These are phyloP conservation scores for Colletotrichum higginsianum DNA, from an alignment of 2,329 filamentous ascomycete genomes.

Conservation along the genomic window DNA sequence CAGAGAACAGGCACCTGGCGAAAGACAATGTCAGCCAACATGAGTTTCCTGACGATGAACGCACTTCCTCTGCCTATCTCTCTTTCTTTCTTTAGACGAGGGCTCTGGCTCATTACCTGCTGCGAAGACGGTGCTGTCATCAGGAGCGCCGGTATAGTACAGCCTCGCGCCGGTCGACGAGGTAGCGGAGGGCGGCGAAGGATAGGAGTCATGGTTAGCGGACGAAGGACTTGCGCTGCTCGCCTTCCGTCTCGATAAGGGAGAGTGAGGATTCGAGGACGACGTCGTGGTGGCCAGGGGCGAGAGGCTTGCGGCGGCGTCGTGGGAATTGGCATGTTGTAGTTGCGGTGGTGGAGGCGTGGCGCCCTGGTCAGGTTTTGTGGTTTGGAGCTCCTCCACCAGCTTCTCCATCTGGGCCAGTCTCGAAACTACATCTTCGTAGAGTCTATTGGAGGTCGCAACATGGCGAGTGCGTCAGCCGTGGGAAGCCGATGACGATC, in stretches of 20 bases:
- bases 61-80: too few relatives aligned
- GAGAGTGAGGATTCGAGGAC: constrained; percentile 45
- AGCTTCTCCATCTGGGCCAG: constrained; percentile 40
- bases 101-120: constrained; percentile 21
- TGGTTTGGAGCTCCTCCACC: constrained; percentile 39
- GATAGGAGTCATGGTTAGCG: constrained; percentile 26
- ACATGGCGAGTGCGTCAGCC: constrained; percentile 14
- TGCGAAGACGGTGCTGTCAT: constrained; percentile 20
- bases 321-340: constrained; percentile 2
- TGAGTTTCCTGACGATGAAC: not conserved
- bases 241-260: constrained; percentile 30
- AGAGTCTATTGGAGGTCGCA: constrained; percentile 19
- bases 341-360: constrained; percentile 25
- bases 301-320: constrained; percentile 8
- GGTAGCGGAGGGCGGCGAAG: constrained; percentile 34
- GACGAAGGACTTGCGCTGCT: constrained; percentile 32
- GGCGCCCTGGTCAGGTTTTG: constrained; percentile 19
- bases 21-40: constrained; percentile 5
- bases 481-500: not conserved
- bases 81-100: not conserved
- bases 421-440: constrained; percentile 41
- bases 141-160: constrained; percentile 27
- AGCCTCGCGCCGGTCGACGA: constrained; percentile 34
- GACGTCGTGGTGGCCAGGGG: constrained; percentile 32
- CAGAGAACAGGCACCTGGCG: constrained; percentile 32